phyloP scores from a whole-genome alignment of 2,329 filamentous ascomycete species.

The Colletotrichum sp. region DNA sequence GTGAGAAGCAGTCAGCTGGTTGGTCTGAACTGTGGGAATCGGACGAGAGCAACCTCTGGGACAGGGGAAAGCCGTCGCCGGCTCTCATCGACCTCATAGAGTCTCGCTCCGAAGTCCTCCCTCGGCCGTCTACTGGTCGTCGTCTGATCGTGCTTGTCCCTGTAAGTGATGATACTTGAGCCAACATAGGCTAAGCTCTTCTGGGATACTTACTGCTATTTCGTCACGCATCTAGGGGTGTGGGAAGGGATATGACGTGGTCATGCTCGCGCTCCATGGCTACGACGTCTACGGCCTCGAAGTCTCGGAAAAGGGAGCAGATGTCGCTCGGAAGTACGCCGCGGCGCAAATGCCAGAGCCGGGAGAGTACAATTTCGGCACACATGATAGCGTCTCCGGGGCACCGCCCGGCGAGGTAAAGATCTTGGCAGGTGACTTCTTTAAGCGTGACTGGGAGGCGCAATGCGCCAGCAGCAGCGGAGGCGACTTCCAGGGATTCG shows the following conservation, averaged over 20 bases:
- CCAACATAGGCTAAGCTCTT: neutral
- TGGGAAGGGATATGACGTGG: neutral
- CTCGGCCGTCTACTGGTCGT: neutral
- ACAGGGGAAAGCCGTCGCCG: neutral
- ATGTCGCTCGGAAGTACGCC: neutral
- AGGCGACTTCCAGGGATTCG: neutral
- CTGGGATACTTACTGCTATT: neutral
- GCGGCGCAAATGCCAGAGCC: neutral
- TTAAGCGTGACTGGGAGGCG: neutral
- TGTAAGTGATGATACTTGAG: rapidly evolving
- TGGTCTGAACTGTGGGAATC: neutral
- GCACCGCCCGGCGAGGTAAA: neutral
- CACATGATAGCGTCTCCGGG: neutral
- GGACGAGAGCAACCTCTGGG: neutral
- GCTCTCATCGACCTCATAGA: neutral
- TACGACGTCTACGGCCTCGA: neutral
- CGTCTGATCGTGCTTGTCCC: neutral
- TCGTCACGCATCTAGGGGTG: neutral
- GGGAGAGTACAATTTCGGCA: neutral
- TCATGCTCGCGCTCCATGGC: neutral
- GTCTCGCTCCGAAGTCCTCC: neutral
- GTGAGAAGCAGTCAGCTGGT: neutral
- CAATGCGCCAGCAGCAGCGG: neutral
- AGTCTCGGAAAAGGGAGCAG: neutral
- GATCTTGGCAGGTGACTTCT: neutral